phyloP scores from a whole-genome alignment of 257 asterid genomes.

The Penstemon barbatus region DNA sequence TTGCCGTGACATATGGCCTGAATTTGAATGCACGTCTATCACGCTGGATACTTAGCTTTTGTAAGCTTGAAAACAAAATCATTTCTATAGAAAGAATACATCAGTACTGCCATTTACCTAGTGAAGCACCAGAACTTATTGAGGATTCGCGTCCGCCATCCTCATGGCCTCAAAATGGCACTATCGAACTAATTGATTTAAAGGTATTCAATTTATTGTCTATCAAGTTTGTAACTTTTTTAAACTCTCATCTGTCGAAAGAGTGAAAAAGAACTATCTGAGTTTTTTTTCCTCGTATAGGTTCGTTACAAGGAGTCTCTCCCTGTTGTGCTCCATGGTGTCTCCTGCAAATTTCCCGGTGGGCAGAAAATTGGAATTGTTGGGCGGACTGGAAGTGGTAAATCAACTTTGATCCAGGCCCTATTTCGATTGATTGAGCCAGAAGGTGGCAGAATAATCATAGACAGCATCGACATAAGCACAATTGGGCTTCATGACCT shows the following conservation, averaged over 20 bases:
- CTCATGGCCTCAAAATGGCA: constrained; percentile 90
- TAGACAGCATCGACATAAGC: constrained; percentile 79
- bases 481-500: constrained; percentile 94
- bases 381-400: constrained; percentile 99
- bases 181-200: constrained; percentile 74
- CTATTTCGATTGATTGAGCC: constrained; percentile 94
- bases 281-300: constrained; percentile 30
- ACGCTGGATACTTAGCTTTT: constrained; percentile 97
- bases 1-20: constrained; percentile 96
- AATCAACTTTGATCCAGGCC: constrained; percentile 97
- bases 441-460: constrained; percentile 77
- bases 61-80: constrained; percentile 98
- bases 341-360: constrained; percentile 90
- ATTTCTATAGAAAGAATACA: constrained; percentile 94
- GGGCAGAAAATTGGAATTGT: constrained; percentile 95
- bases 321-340: constrained; percentile 92
- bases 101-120: constrained; percentile 88
- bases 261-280: not conserved
- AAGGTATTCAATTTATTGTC: constrained; percentile 53
- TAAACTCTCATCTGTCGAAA: constrained; percentile 4
- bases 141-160: constrained; percentile 70
- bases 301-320: constrained; percentile 94
- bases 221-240: not conserved
- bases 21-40: constrained; percentile 94
- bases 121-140: constrained; percentile 84